Conservation (phyloP, 768 basidiomycete species). For the Leucogyrophana mollusca region DNA sequence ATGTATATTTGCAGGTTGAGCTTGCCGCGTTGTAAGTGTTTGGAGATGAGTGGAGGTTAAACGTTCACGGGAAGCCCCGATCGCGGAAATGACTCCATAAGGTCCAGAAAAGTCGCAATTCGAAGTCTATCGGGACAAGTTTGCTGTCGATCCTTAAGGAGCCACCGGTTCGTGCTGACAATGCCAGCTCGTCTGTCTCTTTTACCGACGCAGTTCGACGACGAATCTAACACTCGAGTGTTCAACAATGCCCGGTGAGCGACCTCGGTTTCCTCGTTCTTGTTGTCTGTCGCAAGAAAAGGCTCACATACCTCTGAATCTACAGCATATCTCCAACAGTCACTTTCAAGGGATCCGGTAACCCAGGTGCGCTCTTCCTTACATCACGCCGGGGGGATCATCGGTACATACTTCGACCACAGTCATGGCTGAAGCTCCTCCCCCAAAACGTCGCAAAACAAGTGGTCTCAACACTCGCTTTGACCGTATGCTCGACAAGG, state of each 20-base stretch:
- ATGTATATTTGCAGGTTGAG: no score
- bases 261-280: background rate
- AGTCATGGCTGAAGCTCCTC: slow-evolving; percentile 10
- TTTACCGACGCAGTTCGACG: background rate
- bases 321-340: slow-evolving; percentile 10
- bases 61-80: no score
- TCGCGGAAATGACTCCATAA: no score
- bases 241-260: background rate
- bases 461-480: slow-evolving; percentile 56
- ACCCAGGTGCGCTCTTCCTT: slow-evolving; percentile 14
- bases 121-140: no score
- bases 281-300: no score
- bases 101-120: no score
- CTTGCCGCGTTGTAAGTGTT: no score
- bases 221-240: background rate
- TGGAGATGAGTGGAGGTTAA: no score
- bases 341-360: slow-evolving; percentile 1
- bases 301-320: no score
- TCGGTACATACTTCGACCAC: background rate
- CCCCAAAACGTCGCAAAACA: slow-evolving; percentile 49
- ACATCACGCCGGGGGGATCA: background rate
- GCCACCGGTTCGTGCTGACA: no score
- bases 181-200: background rate
- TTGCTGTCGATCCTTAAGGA: no score
- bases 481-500: slow-evolving; percentile 65